Evolutionary conservation across 1,284 basidiomycete genomes (phyloP).

Genomic region (Leucoagaricus sp.): DNA sequence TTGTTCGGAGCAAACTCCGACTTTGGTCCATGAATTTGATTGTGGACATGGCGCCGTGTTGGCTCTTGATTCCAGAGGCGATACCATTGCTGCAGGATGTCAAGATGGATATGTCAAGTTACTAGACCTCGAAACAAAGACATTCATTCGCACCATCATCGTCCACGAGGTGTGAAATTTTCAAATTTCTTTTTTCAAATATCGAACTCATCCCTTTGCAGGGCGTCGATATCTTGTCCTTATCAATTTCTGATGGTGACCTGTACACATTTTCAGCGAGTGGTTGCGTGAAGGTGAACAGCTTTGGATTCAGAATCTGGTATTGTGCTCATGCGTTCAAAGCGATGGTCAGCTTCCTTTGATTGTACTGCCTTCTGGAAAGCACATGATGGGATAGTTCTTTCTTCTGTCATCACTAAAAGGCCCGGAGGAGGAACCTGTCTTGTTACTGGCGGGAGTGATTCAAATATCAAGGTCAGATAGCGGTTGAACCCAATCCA

Average conservation of each 20-base stretch:
- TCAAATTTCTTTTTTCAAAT: not conserved
- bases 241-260: slow-evolving; percentile 76
- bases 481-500: not conserved
- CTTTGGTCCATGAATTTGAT: slow-evolving; percentile 60
- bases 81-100: slow-evolving; percentile 88
- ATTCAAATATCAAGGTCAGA: slow-evolving; percentile 77
- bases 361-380: slow-evolving; percentile 81
- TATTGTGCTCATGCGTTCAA: slow-evolving; percentile 10
- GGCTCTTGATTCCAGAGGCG: slow-evolving; percentile 71
- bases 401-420: slow-evolving; percentile 70
- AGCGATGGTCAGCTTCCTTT: slow-evolving; percentile 83
- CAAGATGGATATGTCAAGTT: slow-evolving; percentile 94
- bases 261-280: slow-evolving; percentile 85
- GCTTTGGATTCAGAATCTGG: slow-evolving; percentile 12
- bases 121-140: slow-evolving; percentile 89
- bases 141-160: slow-evolving; percentile 83
- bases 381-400: slow-evolving; percentile 79
- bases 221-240: slow-evolving; percentile 78
- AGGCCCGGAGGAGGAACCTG: slow-evolving; percentile 35
- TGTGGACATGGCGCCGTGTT: slow-evolving; percentile 74
- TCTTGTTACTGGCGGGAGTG: slow-evolving; percentile 84
- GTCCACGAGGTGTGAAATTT: slow-evolving; percentile 67
- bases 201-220: slow-evolving; percentile 25
- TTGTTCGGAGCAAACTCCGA: slow-evolving; percentile 48
- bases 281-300: slow-evolving; percentile 70